Percentiles rank a stretch among this genome's conserved stretches.
Evolutionary conservation across 148 eudicot genomes (phyloP).

Genomic region (Fagopyrum homotropicum): DNA sequence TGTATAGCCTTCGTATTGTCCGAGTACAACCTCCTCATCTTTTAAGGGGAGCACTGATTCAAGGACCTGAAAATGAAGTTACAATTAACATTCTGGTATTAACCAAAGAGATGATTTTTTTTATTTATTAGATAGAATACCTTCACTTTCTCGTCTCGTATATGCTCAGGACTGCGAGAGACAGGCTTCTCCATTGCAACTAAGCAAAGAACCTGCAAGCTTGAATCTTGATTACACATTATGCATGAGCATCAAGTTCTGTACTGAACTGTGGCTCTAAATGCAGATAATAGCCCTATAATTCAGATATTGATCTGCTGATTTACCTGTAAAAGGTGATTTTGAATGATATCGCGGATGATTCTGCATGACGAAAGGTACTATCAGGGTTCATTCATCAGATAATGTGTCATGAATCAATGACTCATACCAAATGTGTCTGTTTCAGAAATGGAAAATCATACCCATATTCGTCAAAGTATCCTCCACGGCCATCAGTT

Average conservation of each 20-base stretch:
- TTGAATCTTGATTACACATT: too few relatives aligned
- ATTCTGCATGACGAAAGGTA: constrained; percentile 46
- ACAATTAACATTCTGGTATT: background rate
- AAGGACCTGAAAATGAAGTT: constrained; percentile 51
- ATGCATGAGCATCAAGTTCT: too few relatives aligned
- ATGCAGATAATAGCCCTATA: background rate
- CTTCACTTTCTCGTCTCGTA: constrained; percentile 99
- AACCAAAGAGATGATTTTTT: background rate
- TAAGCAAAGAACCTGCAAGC: constrained; percentile 80
- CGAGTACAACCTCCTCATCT: constrained; percentile 89
- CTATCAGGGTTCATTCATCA: background rate
- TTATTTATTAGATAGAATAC: constrained; percentile 20
- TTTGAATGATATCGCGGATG: constrained; percentile 92
- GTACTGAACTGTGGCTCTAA: background rate
- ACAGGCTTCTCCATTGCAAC: constrained; percentile 97
- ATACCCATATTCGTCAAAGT: constrained; percentile 94
- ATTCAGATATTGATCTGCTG: background rate
- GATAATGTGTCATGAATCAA: too few relatives aligned
- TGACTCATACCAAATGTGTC: background rate
- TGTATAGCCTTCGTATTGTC: constrained; percentile 87
- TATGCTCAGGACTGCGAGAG: constrained; percentile 83
- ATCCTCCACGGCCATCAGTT: constrained; percentile 98
- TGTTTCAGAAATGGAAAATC: background rate
- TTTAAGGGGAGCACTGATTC: constrained; percentile 64
- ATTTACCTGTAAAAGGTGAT: constrained; percentile 86